Conservation (phyloP, 2,329 filamentous ascomycete genomes). For the Trichoderma breve region DNA sequence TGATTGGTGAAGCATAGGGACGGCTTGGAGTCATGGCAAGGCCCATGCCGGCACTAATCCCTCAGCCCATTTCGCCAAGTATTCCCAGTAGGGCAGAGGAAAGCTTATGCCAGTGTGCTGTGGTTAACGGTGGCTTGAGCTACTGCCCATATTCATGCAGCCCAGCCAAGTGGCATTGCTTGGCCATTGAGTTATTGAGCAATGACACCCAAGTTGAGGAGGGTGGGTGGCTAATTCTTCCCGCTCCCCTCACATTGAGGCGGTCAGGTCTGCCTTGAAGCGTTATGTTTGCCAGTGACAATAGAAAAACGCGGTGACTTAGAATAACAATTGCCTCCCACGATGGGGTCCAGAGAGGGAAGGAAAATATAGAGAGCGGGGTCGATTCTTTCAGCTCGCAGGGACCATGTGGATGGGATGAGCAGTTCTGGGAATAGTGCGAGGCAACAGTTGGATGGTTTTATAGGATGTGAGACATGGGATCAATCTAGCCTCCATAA, state of each 20-base stretch:
- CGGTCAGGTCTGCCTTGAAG: background rate
- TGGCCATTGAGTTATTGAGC: background rate
- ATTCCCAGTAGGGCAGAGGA: background rate
- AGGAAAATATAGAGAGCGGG: background rate
- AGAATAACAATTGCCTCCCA: background rate
- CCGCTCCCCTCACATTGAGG: background rate
- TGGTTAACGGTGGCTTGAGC: background rate
- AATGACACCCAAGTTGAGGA: background rate
- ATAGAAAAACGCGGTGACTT: background rate
- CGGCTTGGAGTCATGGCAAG: slow-evolving; percentile 2
- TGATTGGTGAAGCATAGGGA: background rate
- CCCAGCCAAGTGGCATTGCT: background rate
- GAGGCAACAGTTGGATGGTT: slow-evolving; percentile 1
- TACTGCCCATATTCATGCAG: background rate
- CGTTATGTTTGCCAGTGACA: background rate
- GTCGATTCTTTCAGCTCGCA: slow-evolving; percentile 5
- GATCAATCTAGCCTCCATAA: background rate
- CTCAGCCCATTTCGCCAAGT: slow-evolving; percentile 16
- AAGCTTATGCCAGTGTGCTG: background rate
- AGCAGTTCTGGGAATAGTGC: slow-evolving; percentile 1
- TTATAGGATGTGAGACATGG: background rate
- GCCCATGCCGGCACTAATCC: slow-evolving; percentile 7
- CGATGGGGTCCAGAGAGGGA: background rate
- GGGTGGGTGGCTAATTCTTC: background rate
- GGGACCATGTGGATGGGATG: slow-evolving; percentile 5